Percentiles rank a stretch among this genome's conserved stretches.
These are phyloP conservation scores for Clitopilus hobsonii DNA, from an alignment of 768 basidiomycete species.

Conservation along the genomic window DNA sequence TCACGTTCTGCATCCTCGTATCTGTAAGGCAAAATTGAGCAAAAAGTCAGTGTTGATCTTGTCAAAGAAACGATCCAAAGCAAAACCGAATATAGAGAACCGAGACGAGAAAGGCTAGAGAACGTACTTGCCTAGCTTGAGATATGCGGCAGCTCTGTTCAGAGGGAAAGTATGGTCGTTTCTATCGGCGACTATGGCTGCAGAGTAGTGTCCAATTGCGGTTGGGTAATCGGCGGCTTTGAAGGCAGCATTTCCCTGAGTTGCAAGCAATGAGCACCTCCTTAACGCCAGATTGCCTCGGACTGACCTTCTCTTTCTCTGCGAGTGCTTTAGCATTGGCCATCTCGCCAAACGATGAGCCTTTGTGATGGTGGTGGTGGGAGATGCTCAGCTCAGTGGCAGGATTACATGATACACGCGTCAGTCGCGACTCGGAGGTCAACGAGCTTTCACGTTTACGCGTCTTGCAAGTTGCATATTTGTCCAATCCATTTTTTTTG, in stretches of 20 bases:
- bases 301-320: constrained; percentile 31
- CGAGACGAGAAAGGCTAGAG: constrained; percentile 4
- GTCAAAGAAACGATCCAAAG: background rate
- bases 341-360: background rate
- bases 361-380: background rate
- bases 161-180: constrained; percentile 75
- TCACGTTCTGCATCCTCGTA: constrained; percentile 79
- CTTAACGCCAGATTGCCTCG: background rate
- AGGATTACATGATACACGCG: too few relatives aligned
- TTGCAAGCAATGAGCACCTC: background rate
- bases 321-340: constrained; percentile 22
- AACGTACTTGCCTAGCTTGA: constrained; percentile 93
- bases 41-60: constrained; percentile 4
- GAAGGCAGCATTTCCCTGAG: constrained; percentile 84
- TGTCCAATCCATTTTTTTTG: too few relatives aligned
- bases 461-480: too few relatives aligned
- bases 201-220: constrained; percentile 84
- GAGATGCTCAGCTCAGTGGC: background rate
- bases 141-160: constrained; percentile 88
- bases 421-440: too few relatives aligned
- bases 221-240: constrained; percentile 72
- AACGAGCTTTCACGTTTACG: too few relatives aligned
- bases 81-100: background rate
- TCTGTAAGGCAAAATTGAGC: constrained; percentile 30
- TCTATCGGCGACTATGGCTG: constrained; percentile 68